Percentiles rank a stretch among this genome's conserved stretches.
Conservation (phyloP, 192 early-diverging fungal genomes). For the Allomyces arbusculus region DNA sequence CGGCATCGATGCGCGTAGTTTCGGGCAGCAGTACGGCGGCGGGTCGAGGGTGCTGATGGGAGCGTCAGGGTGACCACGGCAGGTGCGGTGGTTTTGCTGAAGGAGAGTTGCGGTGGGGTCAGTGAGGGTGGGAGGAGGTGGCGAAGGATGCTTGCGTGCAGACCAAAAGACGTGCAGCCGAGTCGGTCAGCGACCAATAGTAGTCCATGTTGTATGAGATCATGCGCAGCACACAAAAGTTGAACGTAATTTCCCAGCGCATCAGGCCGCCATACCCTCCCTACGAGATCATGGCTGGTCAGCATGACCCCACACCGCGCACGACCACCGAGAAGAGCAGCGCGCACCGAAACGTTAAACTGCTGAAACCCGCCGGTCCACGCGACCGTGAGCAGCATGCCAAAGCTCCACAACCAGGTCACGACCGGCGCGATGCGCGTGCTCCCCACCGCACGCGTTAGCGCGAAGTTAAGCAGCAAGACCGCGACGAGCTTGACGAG, state of each 20-base stretch:
- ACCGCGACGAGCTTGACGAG: slow-evolving; percentile 53
- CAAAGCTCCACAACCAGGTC: slow-evolving; percentile 67
- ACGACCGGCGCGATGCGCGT: slow-evolving; percentile 33
- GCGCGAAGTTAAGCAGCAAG: slow-evolving; percentile 37
- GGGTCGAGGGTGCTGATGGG: slow-evolving; percentile 4
- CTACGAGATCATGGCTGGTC: slow-evolving; percentile 8
- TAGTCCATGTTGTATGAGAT: slow-evolving; percentile 88
- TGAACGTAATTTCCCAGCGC: slow-evolving; percentile 81
- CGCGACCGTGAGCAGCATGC: slow-evolving; percentile 62
- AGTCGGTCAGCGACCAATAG: slow-evolving; percentile 39
- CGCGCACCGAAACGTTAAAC: slow-evolving; percentile 13
- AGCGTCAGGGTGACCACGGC: slow-evolving; percentile 7
- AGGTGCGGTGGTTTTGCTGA: slow-evolving; percentile 3
- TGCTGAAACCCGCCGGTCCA: slow-evolving; percentile 52
- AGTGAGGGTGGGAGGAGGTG: background rate
- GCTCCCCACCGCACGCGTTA: slow-evolving; percentile 30
- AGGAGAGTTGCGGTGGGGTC: background rate
- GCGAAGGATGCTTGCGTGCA: background rate
- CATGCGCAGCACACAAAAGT: slow-evolving; percentile 71
- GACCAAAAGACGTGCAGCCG: background rate
- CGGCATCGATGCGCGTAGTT: slow-evolving; percentile 35
- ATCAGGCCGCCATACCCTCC: slow-evolving; percentile 50
- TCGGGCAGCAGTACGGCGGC: slow-evolving; percentile 12
- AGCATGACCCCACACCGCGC: slow-evolving; percentile 4
- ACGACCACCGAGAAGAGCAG: slow-evolving; percentile 30